Evolutionary conservation across 2,329 filamentous ascomycete genomes (phyloP).

Genomic region (Sporothrix sp.): DNA sequence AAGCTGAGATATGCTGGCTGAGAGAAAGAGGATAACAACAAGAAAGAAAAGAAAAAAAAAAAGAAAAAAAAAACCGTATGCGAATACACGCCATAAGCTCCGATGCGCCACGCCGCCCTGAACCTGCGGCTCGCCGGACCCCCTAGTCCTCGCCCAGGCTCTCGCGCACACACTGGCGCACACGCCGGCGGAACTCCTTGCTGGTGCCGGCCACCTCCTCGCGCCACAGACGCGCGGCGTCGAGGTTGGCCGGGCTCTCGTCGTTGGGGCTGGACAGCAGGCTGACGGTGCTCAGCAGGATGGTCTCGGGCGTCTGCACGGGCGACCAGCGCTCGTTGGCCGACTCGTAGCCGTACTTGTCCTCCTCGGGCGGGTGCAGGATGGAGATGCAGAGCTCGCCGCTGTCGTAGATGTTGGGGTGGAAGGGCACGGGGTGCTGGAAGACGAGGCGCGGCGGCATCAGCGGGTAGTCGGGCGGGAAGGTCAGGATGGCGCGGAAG

Average conservation of each 20-base stretch:
- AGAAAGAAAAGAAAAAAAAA: not conserved
- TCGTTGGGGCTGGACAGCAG: slow-evolving; percentile 89
- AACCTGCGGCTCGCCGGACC: not conserved
- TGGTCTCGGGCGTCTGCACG: slow-evolving; percentile 91
- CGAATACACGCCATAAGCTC: not conserved
- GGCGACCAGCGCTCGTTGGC: slow-evolving; percentile 89
- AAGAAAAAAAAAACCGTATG: not conserved
- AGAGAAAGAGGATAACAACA: not conserved
- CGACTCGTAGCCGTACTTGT: slow-evolving; percentile 86
- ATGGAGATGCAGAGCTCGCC: slow-evolving; percentile 96
- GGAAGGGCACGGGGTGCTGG: slow-evolving; percentile 72
- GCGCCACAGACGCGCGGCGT: slow-evolving; percentile 80
- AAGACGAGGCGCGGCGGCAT: slow-evolving; percentile 86
- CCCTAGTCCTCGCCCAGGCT: slow-evolving; percentile 62
- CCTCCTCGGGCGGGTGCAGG: slow-evolving; percentile 87
- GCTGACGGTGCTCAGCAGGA: slow-evolving; percentile 83
- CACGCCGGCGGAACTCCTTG: slow-evolving; percentile 68
- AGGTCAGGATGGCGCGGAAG: slow-evolving; percentile 76
- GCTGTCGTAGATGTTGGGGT: slow-evolving; percentile 84
- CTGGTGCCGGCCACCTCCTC: slow-evolving; percentile 55
- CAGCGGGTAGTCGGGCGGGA: slow-evolving; percentile 78
- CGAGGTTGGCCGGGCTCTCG: slow-evolving; percentile 89
- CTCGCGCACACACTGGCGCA: slow-evolving; percentile 68
- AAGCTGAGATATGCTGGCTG: not conserved
- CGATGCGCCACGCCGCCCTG: slow-evolving; percentile 5